Evolutionary conservation across 345 rosid genomes (phyloP).

Genomic region (Lepidium didymum): DNA sequence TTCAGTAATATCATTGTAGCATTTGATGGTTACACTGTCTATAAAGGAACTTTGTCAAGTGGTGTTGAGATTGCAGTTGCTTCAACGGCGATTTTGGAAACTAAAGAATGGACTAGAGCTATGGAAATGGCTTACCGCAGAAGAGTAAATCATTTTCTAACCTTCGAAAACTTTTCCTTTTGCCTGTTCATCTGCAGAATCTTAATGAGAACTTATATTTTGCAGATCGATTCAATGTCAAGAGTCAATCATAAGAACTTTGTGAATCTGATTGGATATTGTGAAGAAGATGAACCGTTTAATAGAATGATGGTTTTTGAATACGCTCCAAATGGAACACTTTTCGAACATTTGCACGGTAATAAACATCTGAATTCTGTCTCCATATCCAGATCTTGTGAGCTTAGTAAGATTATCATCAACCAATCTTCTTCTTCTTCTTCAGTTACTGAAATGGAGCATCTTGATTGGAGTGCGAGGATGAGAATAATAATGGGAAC

Average conservation of each 20-base stretch:
- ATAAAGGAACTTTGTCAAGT: slow-evolving; percentile 94
- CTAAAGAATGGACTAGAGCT: slow-evolving; percentile 59
- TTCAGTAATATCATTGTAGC: slow-evolving; percentile 87
- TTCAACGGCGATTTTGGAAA: slow-evolving; percentile 39
- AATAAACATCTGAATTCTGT: slow-evolving; percentile 13
- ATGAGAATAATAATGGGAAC: slow-evolving; percentile 84
- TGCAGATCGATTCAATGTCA: slow-evolving; percentile 69
- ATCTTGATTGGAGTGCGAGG: slow-evolving; percentile 87
- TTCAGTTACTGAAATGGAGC: slow-evolving; percentile 79
- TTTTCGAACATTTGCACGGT: slow-evolving; percentile 90
- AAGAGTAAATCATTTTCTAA: slow-evolving; percentile 40
- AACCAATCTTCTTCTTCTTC: slow-evolving; percentile 6
- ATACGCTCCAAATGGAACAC: slow-evolving; percentile 88
- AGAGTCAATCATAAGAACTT: slow-evolving; percentile 89
- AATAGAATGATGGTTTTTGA: slow-evolving; percentile 97
- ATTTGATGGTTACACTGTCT: slow-evolving; percentile 45
- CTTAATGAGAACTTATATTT: neutral
- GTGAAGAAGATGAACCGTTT: slow-evolving; percentile 87
- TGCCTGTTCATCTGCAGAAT: neutral
- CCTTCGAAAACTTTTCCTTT: neutral
- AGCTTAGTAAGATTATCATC: neutral
- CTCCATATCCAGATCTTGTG: neutral
- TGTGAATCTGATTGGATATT: slow-evolving; percentile 78
- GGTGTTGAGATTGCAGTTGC: slow-evolving; percentile 97
- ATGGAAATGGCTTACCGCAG: slow-evolving; percentile 62